Evolutionary conservation across 345 rosid genomes (phyloP).

Genomic region (Salix suchowensis): DNA sequence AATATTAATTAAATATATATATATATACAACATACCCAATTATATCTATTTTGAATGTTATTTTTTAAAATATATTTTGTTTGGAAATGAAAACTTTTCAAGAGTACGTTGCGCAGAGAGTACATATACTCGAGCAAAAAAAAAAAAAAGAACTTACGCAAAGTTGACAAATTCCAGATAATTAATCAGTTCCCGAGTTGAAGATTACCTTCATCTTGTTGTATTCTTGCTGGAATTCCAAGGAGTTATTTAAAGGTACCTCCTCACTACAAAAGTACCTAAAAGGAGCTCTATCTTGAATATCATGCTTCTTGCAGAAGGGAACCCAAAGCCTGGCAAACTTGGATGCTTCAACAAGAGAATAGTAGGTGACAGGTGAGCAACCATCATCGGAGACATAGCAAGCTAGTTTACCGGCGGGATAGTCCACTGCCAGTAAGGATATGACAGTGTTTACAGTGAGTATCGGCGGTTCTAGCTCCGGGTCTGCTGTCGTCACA

Average conservation of each 20-base stretch:
- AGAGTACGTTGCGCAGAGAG: no score
- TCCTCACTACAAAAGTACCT: conserved; percentile 37
- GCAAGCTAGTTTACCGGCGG: conserved; percentile 45
- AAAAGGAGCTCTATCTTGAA: conserved; percentile 64
- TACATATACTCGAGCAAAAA: not conserved
- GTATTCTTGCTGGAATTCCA: conserved; percentile 48
- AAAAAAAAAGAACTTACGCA: no score
- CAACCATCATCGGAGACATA: conserved; percentile 57
- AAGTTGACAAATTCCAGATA: not conserved
- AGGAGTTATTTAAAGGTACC: conserved; percentile 1
- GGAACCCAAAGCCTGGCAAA: conserved; percentile 75
- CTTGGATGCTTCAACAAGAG: conserved; percentile 53
- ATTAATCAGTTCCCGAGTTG: not conserved
- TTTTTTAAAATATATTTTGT: no score
- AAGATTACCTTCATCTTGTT: conserved; percentile 40
- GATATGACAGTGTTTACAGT: conserved; percentile 52
- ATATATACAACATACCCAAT: no score
- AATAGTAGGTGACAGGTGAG: conserved; percentile 51
- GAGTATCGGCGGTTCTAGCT: conserved; percentile 44
- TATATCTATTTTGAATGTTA: no score
- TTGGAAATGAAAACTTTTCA: no score
- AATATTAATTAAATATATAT: no score
- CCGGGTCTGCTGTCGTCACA: conserved; percentile 48
- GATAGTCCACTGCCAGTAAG: conserved; percentile 54
- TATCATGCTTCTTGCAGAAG: conserved; percentile 44